Conservation (phyloP, 352 stramenopile species). For the Phytophthora foliorum region DNA sequence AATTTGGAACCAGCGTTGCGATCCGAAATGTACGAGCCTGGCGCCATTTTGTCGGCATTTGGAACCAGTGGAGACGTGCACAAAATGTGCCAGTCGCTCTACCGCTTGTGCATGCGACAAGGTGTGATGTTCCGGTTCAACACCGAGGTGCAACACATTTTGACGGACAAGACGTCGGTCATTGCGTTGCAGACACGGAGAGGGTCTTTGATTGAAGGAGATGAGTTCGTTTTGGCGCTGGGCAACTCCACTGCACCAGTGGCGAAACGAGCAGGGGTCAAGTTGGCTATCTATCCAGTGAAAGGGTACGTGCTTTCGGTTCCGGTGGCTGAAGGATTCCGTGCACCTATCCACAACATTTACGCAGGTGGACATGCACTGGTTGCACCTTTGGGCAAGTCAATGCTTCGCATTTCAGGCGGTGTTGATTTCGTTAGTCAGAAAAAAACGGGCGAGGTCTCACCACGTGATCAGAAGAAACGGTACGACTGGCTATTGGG, state of each 20-base stretch:
- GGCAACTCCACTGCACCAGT: constrained; percentile 82
- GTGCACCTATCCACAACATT: constrained; percentile 81
- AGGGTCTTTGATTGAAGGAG: constrained; percentile 87
- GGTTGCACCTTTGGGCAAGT: constrained; percentile 76
- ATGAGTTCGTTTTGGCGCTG: constrained; percentile 87
- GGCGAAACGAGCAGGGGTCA: constrained; percentile 73
- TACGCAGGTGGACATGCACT: constrained; percentile 83
- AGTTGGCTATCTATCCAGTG: constrained; percentile 86
- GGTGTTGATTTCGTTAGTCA: constrained; percentile 81
- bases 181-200: constrained; percentile 85
- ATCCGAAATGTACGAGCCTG: constrained; percentile 63
- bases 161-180: constrained; percentile 79
- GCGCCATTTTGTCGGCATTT: constrained; percentile 82
- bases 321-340: constrained; percentile 70
- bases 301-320: constrained; percentile 91
- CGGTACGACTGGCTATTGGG: constrained; percentile 83
- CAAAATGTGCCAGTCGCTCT: constrained; percentile 90
- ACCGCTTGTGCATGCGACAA: constrained; percentile 80
- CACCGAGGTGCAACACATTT: constrained; percentile 82
- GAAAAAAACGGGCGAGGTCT: constrained; percentile 65
- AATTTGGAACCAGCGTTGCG: constrained; percentile 78
- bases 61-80: constrained; percentile 90
- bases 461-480: constrained; percentile 75
- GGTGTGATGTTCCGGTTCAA: constrained; percentile 92
- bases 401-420: constrained; percentile 77